Evolutionary conservation across 805 yeast species (phyloP).

Genomic region (Hanseniaspora taiwanica): DNA sequence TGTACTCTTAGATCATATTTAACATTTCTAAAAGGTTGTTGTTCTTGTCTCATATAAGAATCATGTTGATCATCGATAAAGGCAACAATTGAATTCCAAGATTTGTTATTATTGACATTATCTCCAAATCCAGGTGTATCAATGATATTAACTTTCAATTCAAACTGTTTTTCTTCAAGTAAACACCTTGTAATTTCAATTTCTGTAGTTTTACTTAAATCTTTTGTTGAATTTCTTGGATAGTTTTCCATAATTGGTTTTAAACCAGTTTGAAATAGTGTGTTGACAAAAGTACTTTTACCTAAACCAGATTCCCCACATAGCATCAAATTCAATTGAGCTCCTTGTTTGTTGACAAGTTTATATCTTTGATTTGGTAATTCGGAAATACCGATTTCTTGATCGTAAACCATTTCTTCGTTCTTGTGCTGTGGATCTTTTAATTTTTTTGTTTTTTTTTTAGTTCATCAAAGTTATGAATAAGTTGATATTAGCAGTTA

Average conservation of each 20-base stretch:
- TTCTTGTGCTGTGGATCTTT: no score
- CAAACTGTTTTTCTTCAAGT: slow-evolving; percentile 73
- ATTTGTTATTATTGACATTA: slow-evolving; percentile 68
- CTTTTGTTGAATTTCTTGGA: slow-evolving; percentile 21
- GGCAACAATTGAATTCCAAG: slow-evolving; percentile 80
- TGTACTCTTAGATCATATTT: slow-evolving; percentile 79
- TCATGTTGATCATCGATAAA: slow-evolving; percentile 88
- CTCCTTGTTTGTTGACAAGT: slow-evolving; percentile 62
- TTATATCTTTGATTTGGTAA: slow-evolving; percentile 70
- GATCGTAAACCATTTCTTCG: slow-evolving; percentile 1
- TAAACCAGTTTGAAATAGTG: slow-evolving; percentile 63
- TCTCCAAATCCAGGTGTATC: slow-evolving; percentile 95
- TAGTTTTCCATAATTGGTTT: slow-evolving; percentile 31
- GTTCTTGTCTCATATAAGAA: slow-evolving; percentile 80
- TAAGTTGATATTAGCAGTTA: no score
- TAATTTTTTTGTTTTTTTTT: no score
- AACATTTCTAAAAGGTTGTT: slow-evolving; percentile 62
- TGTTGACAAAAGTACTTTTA: slow-evolving; percentile 81
- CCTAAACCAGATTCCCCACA: slow-evolving; percentile 91
- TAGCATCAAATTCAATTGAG: slow-evolving; percentile 67
- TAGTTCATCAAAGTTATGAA: no score
- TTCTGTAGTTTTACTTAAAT: slow-evolving; percentile 55
- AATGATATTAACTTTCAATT: slow-evolving; percentile 61
- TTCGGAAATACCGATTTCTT: slow-evolving; percentile 53
- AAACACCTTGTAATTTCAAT: slow-evolving; percentile 70